phyloP scores from a whole-genome alignment of 2,329 filamentous ascomycete genomes.

The Apiospora arundinis region DNA sequence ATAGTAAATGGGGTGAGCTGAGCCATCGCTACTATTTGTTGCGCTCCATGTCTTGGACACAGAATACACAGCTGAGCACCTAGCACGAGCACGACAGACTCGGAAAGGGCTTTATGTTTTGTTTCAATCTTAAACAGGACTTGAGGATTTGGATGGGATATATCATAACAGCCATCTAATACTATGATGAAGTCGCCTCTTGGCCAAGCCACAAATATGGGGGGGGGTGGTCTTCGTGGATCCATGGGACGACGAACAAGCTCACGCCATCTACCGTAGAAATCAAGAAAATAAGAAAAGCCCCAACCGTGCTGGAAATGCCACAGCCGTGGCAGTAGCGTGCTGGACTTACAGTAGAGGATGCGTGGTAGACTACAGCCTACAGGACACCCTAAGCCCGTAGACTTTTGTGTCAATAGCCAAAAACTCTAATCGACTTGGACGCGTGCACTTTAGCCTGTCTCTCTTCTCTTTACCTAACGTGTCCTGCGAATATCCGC shows the following conservation, averaged over 20 bases:
- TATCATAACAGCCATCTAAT: not conserved
- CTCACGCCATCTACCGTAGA: not conserved
- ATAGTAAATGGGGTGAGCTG: constrained; percentile 1
- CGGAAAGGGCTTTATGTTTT: not conserved
- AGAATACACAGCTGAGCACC: not conserved
- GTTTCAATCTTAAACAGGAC: constrained; percentile 16
- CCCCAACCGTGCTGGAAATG: not conserved
- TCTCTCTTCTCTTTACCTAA: not conserved
- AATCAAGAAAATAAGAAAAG: constrained; percentile 1
- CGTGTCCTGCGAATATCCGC: too few relatives aligned
- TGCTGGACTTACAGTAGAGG: not conserved
- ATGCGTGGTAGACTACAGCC: not conserved
- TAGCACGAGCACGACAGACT: not conserved
- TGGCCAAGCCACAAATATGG: not conserved
- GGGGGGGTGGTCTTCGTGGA: not conserved
- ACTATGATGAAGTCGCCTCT: not conserved
- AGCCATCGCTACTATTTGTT: not conserved
- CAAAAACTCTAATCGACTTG: not conserved
- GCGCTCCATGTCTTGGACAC: constrained; percentile 9
- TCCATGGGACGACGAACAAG: not conserved
- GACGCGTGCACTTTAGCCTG: not conserved
- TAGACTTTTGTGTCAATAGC: not conserved
- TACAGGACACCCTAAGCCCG: not conserved
- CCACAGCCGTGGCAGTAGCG: constrained; percentile 4
- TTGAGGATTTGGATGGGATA: not conserved